phyloP scores from a whole-genome alignment of 768 basidiomycete genomes.

The Naematelia encephala region DNA sequence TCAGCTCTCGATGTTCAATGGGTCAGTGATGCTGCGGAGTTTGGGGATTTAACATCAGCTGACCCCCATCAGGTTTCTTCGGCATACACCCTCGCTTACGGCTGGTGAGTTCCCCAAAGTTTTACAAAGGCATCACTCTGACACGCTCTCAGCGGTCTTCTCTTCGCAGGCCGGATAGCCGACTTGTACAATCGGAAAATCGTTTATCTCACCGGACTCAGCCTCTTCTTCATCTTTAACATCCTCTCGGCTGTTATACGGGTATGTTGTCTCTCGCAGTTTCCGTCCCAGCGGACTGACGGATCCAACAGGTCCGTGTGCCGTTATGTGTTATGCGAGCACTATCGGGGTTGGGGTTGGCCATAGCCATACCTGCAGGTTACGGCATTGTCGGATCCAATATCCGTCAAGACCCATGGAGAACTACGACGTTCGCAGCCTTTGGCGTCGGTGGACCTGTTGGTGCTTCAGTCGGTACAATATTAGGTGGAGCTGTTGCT shows the following conservation, averaged over 20 bases:
- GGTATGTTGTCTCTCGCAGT: constrained; percentile 6
- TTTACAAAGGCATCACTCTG: background rate
- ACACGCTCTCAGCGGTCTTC: constrained; percentile 19
- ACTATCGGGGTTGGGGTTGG: constrained; percentile 21
- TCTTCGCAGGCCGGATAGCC: constrained; percentile 28
- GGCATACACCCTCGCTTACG: constrained; percentile 20
- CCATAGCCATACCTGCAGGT: constrained; percentile 24
- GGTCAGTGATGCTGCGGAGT: constrained; percentile 5
- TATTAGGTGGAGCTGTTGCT: constrained; percentile 66
- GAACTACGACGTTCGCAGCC: constrained; percentile 72
- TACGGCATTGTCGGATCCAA: constrained; percentile 26
- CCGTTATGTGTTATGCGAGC: constrained; percentile 29
- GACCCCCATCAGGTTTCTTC: constrained; percentile 12
- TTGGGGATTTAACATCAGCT: background rate
- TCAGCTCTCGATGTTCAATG: constrained; percentile 23
- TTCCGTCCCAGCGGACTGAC: no score
- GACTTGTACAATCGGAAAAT: constrained; percentile 63
- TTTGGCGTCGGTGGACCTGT: constrained; percentile 78
- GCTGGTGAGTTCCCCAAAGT: constrained; percentile 15
- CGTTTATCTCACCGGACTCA: constrained; percentile 62
- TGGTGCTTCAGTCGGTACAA: constrained; percentile 66
- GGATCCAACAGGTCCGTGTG: constrained; percentile 6
- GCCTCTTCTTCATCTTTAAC: constrained; percentile 59
- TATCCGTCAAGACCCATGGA: constrained; percentile 48
- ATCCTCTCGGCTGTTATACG: constrained; percentile 49